Evolutionary conservation across 1,284 basidiomycete genomes (phyloP), one percentile per base, ranked within the genome.

Genomic region (Pseudozyma sp.): DNA sequence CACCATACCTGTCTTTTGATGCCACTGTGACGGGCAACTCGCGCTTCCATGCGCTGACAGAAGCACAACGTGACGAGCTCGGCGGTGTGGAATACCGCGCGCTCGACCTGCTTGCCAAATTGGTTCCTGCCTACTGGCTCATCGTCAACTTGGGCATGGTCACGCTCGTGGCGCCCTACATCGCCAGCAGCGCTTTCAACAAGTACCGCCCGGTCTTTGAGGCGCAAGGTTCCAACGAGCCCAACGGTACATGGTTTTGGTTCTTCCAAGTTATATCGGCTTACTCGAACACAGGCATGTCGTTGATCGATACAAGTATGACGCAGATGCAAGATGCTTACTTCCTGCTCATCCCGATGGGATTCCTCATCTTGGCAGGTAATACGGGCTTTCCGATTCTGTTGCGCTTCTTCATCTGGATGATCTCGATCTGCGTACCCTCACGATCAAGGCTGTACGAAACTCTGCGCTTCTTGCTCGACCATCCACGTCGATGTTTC

Each of bases 21-120:
- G 80, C 79, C 3, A 74, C 67, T 13, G 80, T 84, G n/a, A 67
- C 79, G 11, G 76, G 92, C 56, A 98, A 98, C 85, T 96, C 93
- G 21, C 87, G 89, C n/a, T 97, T 99, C 83, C 89, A 90, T 52
- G 87, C 89, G 44, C 86, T 97, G 56, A 93, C 91, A 0, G 89
- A 90, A 39, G 92, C 94, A 58, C 92, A 98, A 80, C 87, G 93
- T 76, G 92, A 96, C 70, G 94, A 97, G 85, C 87, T 98, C 6
- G 95, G 95, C 9, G 95, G 95, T 7, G 92, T 97, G 14, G 96
- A 99, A 85, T 98, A 94, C 81, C 89, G 94, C n/a, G 94, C 92
- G 1, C 86, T 97, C 59, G 91, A 91, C 65, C 88, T 92, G 4
- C 85, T 96, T 45, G 86, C 93, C 39, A 80, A 79, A 62, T 64